phyloP scores from a whole-genome alignment of 768 basidiomycete genomes.

The Mrakia frigida region DNA sequence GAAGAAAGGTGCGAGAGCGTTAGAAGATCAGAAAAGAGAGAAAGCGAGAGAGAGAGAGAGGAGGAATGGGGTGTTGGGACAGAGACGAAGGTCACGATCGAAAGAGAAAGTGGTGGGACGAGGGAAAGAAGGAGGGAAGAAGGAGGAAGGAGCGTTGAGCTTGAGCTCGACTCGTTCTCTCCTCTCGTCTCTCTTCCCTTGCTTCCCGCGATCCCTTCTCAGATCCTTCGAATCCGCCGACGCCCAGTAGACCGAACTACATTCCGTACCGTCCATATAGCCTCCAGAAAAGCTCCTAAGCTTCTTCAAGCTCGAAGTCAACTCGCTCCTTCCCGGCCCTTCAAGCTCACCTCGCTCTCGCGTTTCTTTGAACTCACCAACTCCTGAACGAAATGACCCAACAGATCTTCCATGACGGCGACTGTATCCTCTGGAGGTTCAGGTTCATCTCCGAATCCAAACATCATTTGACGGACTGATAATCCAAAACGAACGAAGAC shows the following conservation, averaged over 20 bases:
- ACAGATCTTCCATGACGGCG: slow-evolving; percentile 86
- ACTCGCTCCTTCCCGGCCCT: background rate
- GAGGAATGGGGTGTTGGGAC: slow-evolving; percentile 59
- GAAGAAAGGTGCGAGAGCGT: background rate
- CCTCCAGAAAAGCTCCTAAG: too few relatives aligned
- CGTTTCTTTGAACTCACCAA: slow-evolving; percentile 55
- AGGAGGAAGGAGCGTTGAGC: background rate
- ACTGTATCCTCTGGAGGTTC: slow-evolving; percentile 83
- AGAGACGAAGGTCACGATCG: slow-evolving; percentile 79
- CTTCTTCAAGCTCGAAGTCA: background rate
- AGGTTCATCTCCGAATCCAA: slow-evolving; percentile 86
- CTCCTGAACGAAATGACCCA: slow-evolving; percentile 84
- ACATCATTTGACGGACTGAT: slow-evolving; percentile 77
- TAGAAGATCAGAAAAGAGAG: background rate
- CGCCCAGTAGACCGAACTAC: too few relatives aligned
- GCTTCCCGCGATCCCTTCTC: too few relatives aligned
- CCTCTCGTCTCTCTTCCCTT: background rate
- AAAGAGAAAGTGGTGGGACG: slow-evolving; percentile 39
- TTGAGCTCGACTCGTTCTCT: background rate
- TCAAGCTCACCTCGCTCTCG: too few relatives aligned
- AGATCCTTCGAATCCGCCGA: too few relatives aligned
- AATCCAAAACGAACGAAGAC: background rate
- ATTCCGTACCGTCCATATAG: too few relatives aligned
- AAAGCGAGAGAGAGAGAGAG: background rate
- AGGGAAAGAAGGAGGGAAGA: background rate